These are phyloP conservation scores for Tricholoma hemisulphureum DNA, from an alignment of 768 basidiomycete species.

Conservation along the genomic window DNA sequence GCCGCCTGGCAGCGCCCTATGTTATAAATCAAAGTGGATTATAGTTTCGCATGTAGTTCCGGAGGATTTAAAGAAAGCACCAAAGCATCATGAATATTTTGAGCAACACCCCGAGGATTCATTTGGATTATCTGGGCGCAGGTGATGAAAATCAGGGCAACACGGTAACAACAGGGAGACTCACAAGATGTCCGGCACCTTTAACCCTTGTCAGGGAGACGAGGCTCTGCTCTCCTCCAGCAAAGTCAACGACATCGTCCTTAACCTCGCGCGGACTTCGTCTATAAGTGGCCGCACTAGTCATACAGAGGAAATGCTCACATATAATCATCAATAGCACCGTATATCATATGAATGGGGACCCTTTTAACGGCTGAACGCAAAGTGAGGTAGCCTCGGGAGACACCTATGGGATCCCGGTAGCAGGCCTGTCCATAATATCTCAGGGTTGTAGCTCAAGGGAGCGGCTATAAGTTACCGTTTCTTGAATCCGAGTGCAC, in stretches of 20 bases:
- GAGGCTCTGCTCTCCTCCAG: constrained; percentile 36
- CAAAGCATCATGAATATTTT: constrained; percentile 39
- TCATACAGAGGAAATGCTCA: constrained; percentile 17
- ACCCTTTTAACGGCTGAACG: constrained; percentile 28
- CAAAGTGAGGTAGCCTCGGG: constrained; percentile 35
- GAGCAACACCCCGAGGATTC: constrained; percentile 31
- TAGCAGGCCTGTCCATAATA: constrained; percentile 38
- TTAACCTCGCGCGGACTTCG: constrained; percentile 34
- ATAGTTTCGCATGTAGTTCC: constrained; percentile 8
- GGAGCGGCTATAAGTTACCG: constrained; percentile 24
- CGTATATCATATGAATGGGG: constrained; percentile 48
- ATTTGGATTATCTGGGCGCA: constrained; percentile 26
- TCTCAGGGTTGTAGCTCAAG: too few relatives aligned
- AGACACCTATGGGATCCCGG: constrained; percentile 33
- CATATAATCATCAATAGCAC: constrained; percentile 44
- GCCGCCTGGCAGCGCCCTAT: too few relatives aligned
- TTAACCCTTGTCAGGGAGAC: constrained; percentile 38
- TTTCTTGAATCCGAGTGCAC: constrained; percentile 46
- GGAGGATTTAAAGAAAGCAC: neutral
- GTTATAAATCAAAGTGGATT: too few relatives aligned
- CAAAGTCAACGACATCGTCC: constrained; percentile 34
- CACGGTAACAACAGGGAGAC: constrained; percentile 5
- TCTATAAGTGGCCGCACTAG: neutral
- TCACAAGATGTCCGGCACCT: constrained; percentile 42
- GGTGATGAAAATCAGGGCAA: neutral